Evolutionary conservation across 441 rosid species (phyloP), one percentile per base, ranked within the genome.

Genomic region (Theobroma grandiflorum): DNA sequence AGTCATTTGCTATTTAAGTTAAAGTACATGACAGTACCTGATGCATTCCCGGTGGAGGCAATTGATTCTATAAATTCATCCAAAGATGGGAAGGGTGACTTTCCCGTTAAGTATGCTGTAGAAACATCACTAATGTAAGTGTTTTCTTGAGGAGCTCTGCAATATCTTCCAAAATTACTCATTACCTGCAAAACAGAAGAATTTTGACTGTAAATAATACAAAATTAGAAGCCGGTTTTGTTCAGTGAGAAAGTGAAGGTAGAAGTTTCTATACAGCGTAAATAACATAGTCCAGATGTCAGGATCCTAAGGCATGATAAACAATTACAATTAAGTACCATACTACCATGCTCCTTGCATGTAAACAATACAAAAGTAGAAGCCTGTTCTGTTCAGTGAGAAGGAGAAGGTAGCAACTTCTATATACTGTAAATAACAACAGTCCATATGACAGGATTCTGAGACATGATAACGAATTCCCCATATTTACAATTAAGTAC

Each of bases 11-110:
- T 81, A 69, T 14, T 42, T 37, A 76, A 67, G 50, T 70, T 50
- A 79, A 40, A 45, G 83, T 33, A 80, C 63, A 49, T 75, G 77
- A 20, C 45, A 83, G 49, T 70, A 97, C 98, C 99, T 87, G 97
- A 79, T 80, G 84, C 87, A 81, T 87, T 86, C 81, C 93, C 97
- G 47, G 69, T 79, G 75, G 98, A 88, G 49, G 96, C 96, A 52
- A 93, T 84, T 11, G 91, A 91, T 84, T 90, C 95, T 65, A 97
- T 78, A 84, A 95, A 95, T 68, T 88, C 87, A 88, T 97, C 99
- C 88, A 97, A 80, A 58, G 75, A 82, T n/a, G 95, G 97, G 85
- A 94, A 95, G 12, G 96, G 99, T 20, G 99, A 94, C 85, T 91
- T 93, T 50, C 97, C 93, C 81, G 53, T 87, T 6, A 80, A 78